Conservation (phyloP, 1,139 yeast genomes). For the Meyerozyma athensensis region DNA sequence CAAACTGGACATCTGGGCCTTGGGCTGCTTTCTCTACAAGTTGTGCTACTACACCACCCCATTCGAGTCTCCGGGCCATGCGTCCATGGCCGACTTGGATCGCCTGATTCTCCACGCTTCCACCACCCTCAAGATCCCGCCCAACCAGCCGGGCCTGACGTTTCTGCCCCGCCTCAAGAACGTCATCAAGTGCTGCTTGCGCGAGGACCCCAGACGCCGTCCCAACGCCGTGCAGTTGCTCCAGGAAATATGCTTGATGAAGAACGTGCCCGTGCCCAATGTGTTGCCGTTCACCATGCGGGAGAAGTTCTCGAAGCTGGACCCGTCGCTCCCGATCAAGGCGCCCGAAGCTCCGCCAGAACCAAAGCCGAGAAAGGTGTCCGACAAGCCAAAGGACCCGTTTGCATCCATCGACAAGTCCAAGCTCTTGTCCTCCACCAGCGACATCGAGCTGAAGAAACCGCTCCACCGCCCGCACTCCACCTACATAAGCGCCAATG, state of each 20-base stretch:
- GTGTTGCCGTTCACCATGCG: slow-evolving; percentile 35
- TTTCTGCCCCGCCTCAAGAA: slow-evolving; percentile 47
- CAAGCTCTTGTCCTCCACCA: slow-evolving; percentile 15
- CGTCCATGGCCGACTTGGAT: slow-evolving; percentile 37
- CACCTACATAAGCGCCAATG: neutral
- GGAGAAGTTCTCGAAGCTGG: slow-evolving; percentile 7
- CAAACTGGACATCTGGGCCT: slow-evolving; percentile 94
- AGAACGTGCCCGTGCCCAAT: slow-evolving; percentile 48
- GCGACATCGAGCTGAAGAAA: neutral
- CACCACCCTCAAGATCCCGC: slow-evolving; percentile 30
- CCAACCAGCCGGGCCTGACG: slow-evolving; percentile 34
- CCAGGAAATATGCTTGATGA: slow-evolving; percentile 63
- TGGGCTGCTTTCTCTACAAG: slow-evolving; percentile 87
- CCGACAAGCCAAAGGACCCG: slow-evolving; percentile 22
- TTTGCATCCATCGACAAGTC: slow-evolving; percentile 38
- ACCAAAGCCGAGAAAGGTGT: slow-evolving; percentile 3
- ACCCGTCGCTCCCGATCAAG: slow-evolving; percentile 6
- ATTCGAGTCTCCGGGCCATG: slow-evolving; percentile 62
- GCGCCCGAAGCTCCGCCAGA: slow-evolving; percentile 2
- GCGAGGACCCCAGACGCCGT: slow-evolving; percentile 65
- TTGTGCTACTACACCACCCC: slow-evolving; percentile 93
- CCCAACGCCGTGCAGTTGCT: slow-evolving; percentile 71
- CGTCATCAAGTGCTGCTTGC: slow-evolving; percentile 56
- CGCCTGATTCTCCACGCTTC: slow-evolving; percentile 32
- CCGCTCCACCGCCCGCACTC: neutral